A percentile compares a stretch with the other conserved stretches of the same genome.
Conservation (phyloP, 228 moss, liverwort and hornwort species). For the Sphagnum magellanicum region DNA sequence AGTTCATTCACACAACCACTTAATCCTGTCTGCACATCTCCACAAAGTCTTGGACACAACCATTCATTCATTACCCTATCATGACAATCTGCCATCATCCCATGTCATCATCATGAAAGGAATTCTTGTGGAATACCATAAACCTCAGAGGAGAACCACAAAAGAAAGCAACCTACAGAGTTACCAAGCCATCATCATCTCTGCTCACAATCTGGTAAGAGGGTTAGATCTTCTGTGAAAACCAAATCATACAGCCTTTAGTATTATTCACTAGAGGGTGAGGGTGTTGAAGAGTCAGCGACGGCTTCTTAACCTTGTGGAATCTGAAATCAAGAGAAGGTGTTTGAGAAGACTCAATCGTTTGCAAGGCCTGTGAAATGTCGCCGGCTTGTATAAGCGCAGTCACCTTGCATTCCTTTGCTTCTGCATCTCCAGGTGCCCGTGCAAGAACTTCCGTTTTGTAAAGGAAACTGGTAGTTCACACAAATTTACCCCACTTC, state of each 20-base stretch:
- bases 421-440: constrained; percentile 77
- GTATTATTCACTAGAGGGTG: background rate
- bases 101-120: too few species aligned
- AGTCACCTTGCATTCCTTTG: constrained; percentile 78
- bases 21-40: background rate
- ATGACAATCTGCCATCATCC: too few species aligned
- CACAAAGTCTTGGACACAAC: background rate
- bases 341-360: constrained; percentile 42
- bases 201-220: background rate
- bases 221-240: background rate
- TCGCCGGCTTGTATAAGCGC: constrained; percentile 76
- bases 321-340: constrained; percentile 49
- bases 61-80: too few species aligned
- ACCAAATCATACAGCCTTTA: background rate
- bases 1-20: background rate
- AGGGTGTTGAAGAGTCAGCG: background rate
- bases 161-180: background rate
- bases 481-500: background rate
- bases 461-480: constrained; percentile 21
- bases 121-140: too few species aligned
- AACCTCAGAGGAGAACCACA: background rate
- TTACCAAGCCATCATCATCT: background rate
- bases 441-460: constrained; percentile 40
- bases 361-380: constrained; percentile 55
- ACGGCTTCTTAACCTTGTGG: constrained; percentile 33